Evolutionary conservation across 192 early-diverging fungal species (phyloP).

Genomic region (Backusella sp.): DNA sequence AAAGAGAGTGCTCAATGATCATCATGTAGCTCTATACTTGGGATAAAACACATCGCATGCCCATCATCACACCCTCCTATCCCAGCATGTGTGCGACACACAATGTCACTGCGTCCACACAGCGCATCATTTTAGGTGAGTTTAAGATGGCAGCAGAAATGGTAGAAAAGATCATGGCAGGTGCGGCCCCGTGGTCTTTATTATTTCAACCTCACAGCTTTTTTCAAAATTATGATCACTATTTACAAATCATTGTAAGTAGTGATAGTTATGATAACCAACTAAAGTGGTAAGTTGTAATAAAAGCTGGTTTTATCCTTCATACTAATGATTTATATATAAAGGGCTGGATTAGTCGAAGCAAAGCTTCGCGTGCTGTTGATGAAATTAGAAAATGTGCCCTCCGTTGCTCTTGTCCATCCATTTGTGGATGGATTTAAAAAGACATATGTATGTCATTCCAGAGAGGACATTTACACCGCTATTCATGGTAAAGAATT

Average conservation of each 20-base stretch:
- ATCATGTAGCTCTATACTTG: slow-evolving; percentile 3
- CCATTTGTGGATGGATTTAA: slow-evolving; percentile 76
- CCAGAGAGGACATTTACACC: neutral
- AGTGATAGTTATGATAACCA: slow-evolving; percentile 12
- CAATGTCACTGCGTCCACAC: slow-evolving; percentile 63
- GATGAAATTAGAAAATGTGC: slow-evolving; percentile 58
- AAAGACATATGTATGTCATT: slow-evolving; percentile 30
- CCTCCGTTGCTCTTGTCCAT: slow-evolving; percentile 59
- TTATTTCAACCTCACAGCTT: slow-evolving; percentile 29
- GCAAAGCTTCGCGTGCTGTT: slow-evolving; percentile 72
- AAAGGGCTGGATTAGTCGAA: slow-evolving; percentile 74
- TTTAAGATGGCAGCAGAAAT: slow-evolving; percentile 26
- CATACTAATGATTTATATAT: neutral
- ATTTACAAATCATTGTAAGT: slow-evolving; percentile 29
- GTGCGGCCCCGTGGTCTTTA: slow-evolving; percentile 20
- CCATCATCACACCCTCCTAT: slow-evolving; percentile 72
- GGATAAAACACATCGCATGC: slow-evolving; percentile 61
- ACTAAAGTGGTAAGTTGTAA: slow-evolving; percentile 6
- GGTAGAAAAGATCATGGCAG: slow-evolving; percentile 27
- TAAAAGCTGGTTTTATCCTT: neutral
- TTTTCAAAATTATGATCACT: slow-evolving; percentile 29
- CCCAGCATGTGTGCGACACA: slow-evolving; percentile 74
- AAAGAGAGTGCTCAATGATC: neutral
- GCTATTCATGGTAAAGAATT: neutral
- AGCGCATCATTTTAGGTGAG: slow-evolving; percentile 45